Conservation (phyloP, 2,329 filamentous ascomycete species). For the Aspergillus texensis region DNA sequence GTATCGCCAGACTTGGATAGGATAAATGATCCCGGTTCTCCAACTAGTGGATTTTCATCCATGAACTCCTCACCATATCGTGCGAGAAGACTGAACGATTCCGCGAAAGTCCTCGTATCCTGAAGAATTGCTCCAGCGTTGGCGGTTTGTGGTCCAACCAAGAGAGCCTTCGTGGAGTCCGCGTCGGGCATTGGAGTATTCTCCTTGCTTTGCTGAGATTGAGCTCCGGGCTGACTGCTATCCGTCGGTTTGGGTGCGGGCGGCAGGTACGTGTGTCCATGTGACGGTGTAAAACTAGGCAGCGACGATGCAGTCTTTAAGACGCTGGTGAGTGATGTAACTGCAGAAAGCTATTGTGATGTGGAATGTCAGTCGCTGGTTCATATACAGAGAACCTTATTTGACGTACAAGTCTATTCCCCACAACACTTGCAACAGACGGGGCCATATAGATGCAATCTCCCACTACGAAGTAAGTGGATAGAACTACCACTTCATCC, state of each 20-base stretch:
- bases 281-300: slow-evolving; percentile 60
- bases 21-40: slow-evolving; percentile 65
- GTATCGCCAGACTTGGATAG: slow-evolving; percentile 49
- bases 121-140: slow-evolving; percentile 31
- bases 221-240: slow-evolving; percentile 33
- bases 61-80: slow-evolving; percentile 63
- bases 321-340: slow-evolving; percentile 58
- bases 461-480: slow-evolving; percentile 64
- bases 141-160: slow-evolving; percentile 25
- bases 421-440: slow-evolving; percentile 60
- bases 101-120: slow-evolving; percentile 45
- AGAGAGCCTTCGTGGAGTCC: slow-evolving; percentile 33
- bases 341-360: slow-evolving; percentile 53
- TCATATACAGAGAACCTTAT: background rate
- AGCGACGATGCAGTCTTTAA: slow-evolving; percentile 57
- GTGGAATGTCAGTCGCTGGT: background rate
- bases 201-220: slow-evolving; percentile 51
- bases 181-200: slow-evolving; percentile 49
- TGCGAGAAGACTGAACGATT: slow-evolving; percentile 55
- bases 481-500: slow-evolving; percentile 57
- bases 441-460: slow-evolving; percentile 65
- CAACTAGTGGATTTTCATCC: slow-evolving; percentile 65
- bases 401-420: slow-evolving; percentile 55
- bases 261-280: slow-evolving; percentile 62
- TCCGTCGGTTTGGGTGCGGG: slow-evolving; percentile 47